A percentile compares a stretch with the other conserved stretches of the same genome.
Conservation (phyloP, 2,329 filamentous ascomycete species). For the Alternaria conjuncta region DNA sequence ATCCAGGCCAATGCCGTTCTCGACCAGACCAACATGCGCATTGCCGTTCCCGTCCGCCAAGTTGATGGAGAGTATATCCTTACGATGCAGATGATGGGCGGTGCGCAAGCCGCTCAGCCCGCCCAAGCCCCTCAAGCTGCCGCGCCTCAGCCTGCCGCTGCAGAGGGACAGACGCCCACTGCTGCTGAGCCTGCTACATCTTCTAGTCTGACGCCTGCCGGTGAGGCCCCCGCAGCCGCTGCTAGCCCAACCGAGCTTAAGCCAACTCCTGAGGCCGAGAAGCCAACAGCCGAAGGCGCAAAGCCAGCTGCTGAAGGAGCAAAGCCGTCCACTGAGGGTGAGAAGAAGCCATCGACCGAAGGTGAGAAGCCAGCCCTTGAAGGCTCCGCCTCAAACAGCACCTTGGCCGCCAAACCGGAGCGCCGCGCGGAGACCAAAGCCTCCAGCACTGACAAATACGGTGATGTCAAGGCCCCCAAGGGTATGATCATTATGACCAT, state of each 20-base stretch:
- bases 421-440: slow-evolving; percentile 12
- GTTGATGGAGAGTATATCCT: slow-evolving; percentile 48
- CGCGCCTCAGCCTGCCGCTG: not conserved
- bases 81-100: slow-evolving; percentile 38
- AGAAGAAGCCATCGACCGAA: slow-evolving; percentile 5
- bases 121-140: slow-evolving; percentile 5
- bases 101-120: slow-evolving; percentile 11
- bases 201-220: not conserved
- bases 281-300: slow-evolving; percentile 7
- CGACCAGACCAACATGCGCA: slow-evolving; percentile 45
- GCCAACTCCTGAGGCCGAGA: slow-evolving; percentile 2
- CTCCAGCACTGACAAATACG: slow-evolving; percentile 29
- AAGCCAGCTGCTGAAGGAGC: slow-evolving; percentile 7
- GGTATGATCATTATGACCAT: slow-evolving; percentile 44
- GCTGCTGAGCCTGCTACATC: not conserved
- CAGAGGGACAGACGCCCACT: slow-evolving; percentile 9
- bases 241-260: not conserved
- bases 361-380: slow-evolving; percentile 10
- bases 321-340: slow-evolving; percentile 5
- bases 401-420: slow-evolving; percentile 25
- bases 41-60: slow-evolving; percentile 44
- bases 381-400: slow-evolving; percentile 16
- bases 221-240: not conserved
- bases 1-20: slow-evolving; percentile 43
- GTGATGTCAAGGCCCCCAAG: slow-evolving; percentile 22